These are phyloP conservation scores for Colletotrichum costaricense DNA, from an alignment of 2,329 filamentous ascomycete genomes.

Conservation along the genomic window DNA sequence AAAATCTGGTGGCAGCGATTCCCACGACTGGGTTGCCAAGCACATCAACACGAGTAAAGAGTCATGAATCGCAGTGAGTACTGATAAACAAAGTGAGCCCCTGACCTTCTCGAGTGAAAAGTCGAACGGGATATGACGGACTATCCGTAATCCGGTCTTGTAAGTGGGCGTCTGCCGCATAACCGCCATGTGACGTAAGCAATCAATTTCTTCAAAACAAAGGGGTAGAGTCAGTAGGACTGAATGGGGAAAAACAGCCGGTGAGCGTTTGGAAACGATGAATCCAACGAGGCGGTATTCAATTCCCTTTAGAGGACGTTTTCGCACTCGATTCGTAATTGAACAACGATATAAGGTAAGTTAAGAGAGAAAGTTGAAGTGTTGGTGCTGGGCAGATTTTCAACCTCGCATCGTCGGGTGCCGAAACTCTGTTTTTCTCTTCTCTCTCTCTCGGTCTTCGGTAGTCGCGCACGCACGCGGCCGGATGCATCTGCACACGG, in stretches of 20 bases:
- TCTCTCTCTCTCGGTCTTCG: background rate
- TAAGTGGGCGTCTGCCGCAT: background rate
- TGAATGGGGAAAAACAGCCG: background rate
- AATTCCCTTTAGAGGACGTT: background rate
- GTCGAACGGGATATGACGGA: background rate
- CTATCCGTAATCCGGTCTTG: background rate
- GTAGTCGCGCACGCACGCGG: background rate
- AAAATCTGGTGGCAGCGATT: background rate
- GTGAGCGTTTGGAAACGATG: background rate
- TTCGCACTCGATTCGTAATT: background rate
- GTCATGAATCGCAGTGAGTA: background rate
- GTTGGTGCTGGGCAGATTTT: background rate
- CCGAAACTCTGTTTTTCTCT: background rate
- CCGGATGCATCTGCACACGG: background rate
- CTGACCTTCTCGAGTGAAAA: background rate
- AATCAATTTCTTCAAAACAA: constrained; percentile 9
- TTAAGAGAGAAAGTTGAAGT: background rate
- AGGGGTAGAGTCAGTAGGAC: background rate
- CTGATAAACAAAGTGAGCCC: background rate
- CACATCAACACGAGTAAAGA: background rate
- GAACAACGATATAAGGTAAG: background rate
- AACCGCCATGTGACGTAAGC: constrained; percentile 5
- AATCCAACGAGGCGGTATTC: background rate
- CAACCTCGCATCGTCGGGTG: background rate
- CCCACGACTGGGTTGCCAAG: background rate